Evolutionary conservation across 176 grass and related monocot genomes (phyloP), one percentile per base, ranked within the genome.

Genomic region (Bromus sterilis): DNA sequence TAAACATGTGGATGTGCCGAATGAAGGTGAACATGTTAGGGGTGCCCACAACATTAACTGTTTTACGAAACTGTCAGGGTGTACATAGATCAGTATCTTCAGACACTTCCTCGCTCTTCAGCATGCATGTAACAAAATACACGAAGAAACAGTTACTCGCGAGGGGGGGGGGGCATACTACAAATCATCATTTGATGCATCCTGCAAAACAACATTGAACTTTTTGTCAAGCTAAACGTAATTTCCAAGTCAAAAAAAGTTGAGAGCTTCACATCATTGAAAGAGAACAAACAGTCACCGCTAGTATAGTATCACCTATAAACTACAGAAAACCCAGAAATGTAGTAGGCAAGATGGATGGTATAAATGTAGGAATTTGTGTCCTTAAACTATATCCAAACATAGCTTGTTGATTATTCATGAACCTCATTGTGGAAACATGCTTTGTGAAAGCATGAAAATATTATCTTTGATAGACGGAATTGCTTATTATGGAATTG

Each of bases 141-240:
- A 66, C 18, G 56, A 23, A 16, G 11, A 60, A 35, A 59, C 20
- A 70, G 56, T 7, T 66, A 74, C 28, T 31, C 20, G 65, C 32
- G 28, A 24, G 18, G 23, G 29, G 39, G 5, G 18, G 23, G 29
- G 34, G 33, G 24, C 41, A 48, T 14, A 58, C 79, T 86, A 89
- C 9, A 32, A 25, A 78, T 71, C 88, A 86, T 74, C 49, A 9
- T 67, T 86, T 32, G 74, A 42, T 65, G 74, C 79, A 78, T 86
- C 88, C 88, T 90, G 74, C 83, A 79, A 16, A 86, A 78, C n/a
- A 89, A 21, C 57, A 74, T 73, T 74, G 13, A 79, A 66, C 36
- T 32, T 58, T 20, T 59, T 36, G 8, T 64, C 35, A 73, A 77
- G 24, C 23, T 61, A 25, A 70, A 76, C 14, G 24, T 14, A 51